A percentile compares a stretch with the other conserved stretches of the same genome.
Evolutionary conservation across 108 stramenopile species (phyloP).

Genomic region (Seminavis robusta): DNA sequence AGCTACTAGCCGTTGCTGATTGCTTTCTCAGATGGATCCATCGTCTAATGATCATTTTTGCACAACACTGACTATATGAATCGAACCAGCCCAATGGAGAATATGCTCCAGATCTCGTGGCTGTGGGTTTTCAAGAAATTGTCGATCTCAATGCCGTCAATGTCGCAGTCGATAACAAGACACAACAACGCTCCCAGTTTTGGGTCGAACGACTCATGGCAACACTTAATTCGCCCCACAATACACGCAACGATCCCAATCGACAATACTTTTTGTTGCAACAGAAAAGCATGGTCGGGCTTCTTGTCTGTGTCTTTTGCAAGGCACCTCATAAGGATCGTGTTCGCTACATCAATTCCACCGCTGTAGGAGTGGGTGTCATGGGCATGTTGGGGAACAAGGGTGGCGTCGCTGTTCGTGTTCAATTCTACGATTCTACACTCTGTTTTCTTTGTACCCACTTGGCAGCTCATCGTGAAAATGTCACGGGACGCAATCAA

Average conservation of each 20-base stretch:
- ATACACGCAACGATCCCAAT: conserved; percentile 51
- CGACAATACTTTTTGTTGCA: conserved; percentile 58
- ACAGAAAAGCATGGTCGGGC: conserved; percentile 87
- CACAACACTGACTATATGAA: too few relatives aligned
- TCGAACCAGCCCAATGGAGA: too few relatives aligned
- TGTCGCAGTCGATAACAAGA: conserved; percentile 95
- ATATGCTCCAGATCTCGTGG: conserved; percentile 78
- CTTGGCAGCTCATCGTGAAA: conserved; percentile 97
- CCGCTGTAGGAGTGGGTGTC: conserved; percentile 92
- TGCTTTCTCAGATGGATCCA: too few relatives aligned
- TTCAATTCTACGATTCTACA: conserved; percentile 89
- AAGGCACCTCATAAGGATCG: conserved; percentile 60
- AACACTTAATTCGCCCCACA: conserved; percentile 66
- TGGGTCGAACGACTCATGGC: conserved; percentile 83
- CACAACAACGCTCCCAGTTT: conserved; percentile 74
- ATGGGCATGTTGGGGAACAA: conserved; percentile 99
- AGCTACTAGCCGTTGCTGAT: too few relatives aligned
- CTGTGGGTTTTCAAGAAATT: conserved; percentile 98
- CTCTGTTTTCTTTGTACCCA: conserved; percentile 95
- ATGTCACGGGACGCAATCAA: conserved; percentile 92
- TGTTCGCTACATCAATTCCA: conserved; percentile 64
- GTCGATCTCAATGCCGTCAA: conserved; percentile 99
- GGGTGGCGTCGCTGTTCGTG: conserved; percentile 89
- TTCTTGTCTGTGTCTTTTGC: conserved; percentile 92
- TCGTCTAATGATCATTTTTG: too few relatives aligned